Conservation (phyloP, 306 rosid genomes). For the Prinsepia uniflora region DNA sequence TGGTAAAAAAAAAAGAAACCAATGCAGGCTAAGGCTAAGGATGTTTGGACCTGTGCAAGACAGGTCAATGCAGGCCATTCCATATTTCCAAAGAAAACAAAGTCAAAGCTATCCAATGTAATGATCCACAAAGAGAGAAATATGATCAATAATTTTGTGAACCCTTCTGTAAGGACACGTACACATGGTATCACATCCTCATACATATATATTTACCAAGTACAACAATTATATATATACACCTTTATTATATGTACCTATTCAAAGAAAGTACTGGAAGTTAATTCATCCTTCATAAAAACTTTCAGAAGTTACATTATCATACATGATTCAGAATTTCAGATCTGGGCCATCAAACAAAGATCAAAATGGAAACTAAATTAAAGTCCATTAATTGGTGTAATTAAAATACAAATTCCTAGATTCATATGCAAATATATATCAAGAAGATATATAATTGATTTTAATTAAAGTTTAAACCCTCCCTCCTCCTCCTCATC, state of each 20-base stretch:
- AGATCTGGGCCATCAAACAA: constrained; percentile 12
- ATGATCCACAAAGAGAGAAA: not conserved
- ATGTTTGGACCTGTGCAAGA: constrained; percentile 8
- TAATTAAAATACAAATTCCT: not conserved
- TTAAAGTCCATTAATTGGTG: not conserved
- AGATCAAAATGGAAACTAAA: not conserved
- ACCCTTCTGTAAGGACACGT: not conserved
- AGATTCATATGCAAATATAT: constrained; percentile 5
- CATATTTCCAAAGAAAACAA: constrained; percentile 9
- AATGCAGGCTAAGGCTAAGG: not conserved
- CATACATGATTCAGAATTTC: constrained; percentile 6
- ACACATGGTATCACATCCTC: not conserved
- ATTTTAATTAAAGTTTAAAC: too few species aligned
- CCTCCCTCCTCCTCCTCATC: too few species aligned
- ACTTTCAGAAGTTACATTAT: constrained; percentile 8
- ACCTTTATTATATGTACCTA: too few species aligned
- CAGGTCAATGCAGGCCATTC: constrained; percentile 35
- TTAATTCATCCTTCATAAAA: not conserved
- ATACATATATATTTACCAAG: not conserved
- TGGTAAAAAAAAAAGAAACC: not conserved
- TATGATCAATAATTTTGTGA: too few species aligned
- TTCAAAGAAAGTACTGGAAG: not conserved
- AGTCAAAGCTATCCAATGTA: constrained; percentile 19
- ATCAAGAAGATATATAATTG: not conserved
- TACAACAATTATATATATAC: not conserved